phyloP scores from a whole-genome alignment of 2,329 filamentous ascomycete species.

The Basipetospora chlamydospora region DNA sequence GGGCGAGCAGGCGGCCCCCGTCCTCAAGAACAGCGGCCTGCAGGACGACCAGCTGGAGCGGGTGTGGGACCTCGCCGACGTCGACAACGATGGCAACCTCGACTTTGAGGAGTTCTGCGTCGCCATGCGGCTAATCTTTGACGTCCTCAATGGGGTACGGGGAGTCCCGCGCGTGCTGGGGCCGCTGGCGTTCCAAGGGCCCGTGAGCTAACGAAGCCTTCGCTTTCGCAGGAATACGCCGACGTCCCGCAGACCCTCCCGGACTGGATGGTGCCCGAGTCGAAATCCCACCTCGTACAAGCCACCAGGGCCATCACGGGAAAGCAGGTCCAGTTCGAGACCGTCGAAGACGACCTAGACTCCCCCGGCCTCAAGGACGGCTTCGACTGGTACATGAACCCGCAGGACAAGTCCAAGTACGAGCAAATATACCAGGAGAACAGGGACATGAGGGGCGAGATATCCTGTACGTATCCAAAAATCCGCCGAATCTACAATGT shows the following conservation, averaged over 20 bases:
- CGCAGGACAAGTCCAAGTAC: constrained; percentile 81
- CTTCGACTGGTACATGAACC: constrained; percentile 99
- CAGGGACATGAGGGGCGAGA: constrained; percentile 72
- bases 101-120: constrained; percentile 99
- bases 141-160: constrained; percentile 92
- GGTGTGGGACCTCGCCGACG: constrained; percentile 94
- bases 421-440: constrained; percentile 95
- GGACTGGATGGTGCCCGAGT: constrained; percentile 95
- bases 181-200: not conserved
- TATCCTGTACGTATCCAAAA: constrained; percentile 45
- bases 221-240: constrained; percentile 53
- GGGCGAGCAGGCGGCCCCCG: constrained; percentile 45
- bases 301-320: constrained; percentile 67
- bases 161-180: no score
- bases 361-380: constrained; percentile 79
- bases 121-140: constrained; percentile 95
- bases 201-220: not conserved
- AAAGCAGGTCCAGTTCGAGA: constrained; percentile 70
- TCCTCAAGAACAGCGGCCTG: constrained; percentile 49
- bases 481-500: not conserved
- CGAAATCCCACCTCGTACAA: constrained; percentile 80
- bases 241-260: constrained; percentile 79
- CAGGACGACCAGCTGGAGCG: constrained; percentile 73
- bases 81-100: constrained; percentile 91
- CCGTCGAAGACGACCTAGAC: constrained; percentile 70